Evolutionary conservation across 164 flowering plant species (phyloP).

Genomic region (Aristolochia fimbriata): DNA sequence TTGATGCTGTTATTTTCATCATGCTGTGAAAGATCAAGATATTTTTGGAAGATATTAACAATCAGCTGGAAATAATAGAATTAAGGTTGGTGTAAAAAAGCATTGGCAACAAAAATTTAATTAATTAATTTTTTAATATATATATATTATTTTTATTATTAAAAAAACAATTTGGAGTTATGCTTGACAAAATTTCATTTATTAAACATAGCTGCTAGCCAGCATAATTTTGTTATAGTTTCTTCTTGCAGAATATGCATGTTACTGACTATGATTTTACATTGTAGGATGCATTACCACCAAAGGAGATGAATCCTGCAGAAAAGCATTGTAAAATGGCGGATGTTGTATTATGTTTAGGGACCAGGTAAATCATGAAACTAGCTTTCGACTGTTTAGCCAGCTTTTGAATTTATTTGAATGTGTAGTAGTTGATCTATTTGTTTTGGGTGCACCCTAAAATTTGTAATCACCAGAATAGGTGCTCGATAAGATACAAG

Average conservation of each 20-base stretch:
- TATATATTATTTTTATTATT: too few relatives aligned
- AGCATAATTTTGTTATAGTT: too few relatives aligned
- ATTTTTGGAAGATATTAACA: not conserved
- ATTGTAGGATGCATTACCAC: constrained; percentile 77
- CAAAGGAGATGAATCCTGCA: constrained; percentile 80
- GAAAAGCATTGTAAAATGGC: constrained; percentile 86
- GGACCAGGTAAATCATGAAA: constrained; percentile 62
- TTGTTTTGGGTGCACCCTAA: not conserved
- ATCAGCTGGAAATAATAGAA: too few relatives aligned
- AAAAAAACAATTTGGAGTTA: too few relatives aligned
- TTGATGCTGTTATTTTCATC: not conserved
- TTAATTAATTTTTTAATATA: too few relatives aligned
- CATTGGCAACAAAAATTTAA: too few relatives aligned
- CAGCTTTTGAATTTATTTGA: not conserved
- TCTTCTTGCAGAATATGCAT: too few relatives aligned
- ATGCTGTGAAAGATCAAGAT: not conserved
- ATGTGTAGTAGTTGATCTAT: not conserved
- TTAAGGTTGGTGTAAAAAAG: not conserved
- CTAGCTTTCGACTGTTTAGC: not conserved
- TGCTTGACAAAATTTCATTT: too few relatives aligned
- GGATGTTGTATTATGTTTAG: constrained; percentile 83
- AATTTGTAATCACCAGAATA: too few relatives aligned
- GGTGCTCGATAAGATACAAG: too few relatives aligned
- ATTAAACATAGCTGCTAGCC: too few relatives aligned
- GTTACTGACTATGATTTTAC: too few relatives aligned